Evolutionary conservation across 257 asterid genomes (phyloP), one percentile per base, ranked within the genome.

Genomic region (Agastache rugosa): DNA sequence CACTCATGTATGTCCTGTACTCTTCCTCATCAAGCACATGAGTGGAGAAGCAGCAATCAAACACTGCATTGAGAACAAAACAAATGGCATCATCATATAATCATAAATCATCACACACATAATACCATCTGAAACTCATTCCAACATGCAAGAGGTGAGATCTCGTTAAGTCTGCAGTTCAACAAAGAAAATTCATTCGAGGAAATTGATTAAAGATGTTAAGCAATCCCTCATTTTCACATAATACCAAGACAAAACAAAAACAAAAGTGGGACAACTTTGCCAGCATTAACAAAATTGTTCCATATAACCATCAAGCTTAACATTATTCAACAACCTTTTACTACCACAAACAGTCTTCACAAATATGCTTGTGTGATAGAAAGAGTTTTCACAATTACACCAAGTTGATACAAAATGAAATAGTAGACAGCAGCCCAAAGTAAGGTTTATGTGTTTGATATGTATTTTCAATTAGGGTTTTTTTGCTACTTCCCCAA

Each of bases 21-120:
- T 89, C 98, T 78, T 92, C 94, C 85, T 91, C 98, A 75, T 89
- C 90, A 67, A 95, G 88, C 67, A 91, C 94, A 22, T 89, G 89
- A 5, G 93, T 89, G 85, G 97, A 90, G 89, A 95, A 92, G 91
- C 99, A 95, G 82, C 98, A 95, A 85, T 95, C 99, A 63, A 95
- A 95, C 77, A 95, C 99, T 95, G 85, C 85, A 83, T 68, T 69
- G 66, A 80, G 73, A 67, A 45, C 73, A 67, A 76, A 80, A 62
- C 37, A 76, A 70, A 47, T 15, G 39, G 64, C 69, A 54, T 63
- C 66, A 56, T 48, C 66, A 55, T 31, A 71, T 29, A 86, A 41
- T 64, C 59, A 56, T 34, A 54, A 59, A 69, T 29, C 59, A 62
- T 74, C 39, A 12, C 7, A 11, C 34, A 29, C 77, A 31, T 23